Evolutionary conservation across 2,329 filamentous ascomycete genomes (phyloP).

Genomic region (Ophiostoma tasmaniense): DNA sequence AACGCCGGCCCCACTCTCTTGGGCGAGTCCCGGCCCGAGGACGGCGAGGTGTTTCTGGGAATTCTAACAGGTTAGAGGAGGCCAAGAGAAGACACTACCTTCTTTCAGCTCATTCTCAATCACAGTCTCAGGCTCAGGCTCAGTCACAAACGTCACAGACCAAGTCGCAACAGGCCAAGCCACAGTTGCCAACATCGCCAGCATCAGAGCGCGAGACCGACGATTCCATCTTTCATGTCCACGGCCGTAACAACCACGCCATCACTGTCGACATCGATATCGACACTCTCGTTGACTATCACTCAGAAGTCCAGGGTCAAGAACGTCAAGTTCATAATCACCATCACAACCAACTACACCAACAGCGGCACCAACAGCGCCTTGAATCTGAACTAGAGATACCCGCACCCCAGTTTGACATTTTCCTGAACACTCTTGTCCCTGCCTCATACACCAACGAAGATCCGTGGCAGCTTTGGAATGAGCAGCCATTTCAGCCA

Average conservation of each 20-base stretch:
- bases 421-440: not conserved
- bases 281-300: not conserved
- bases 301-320: not conserved
- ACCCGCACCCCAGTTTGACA: not conserved
- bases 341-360: not conserved
- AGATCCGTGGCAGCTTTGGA: slow-evolving; percentile 6
- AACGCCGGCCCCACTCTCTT: slow-evolving; percentile 3
- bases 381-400: not conserved
- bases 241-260: not conserved
- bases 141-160: not conserved
- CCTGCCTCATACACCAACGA: not conserved
- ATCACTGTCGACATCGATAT: not conserved
- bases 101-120: not conserved
- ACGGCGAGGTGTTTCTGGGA: not conserved
- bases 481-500: slow-evolving; percentile 18
- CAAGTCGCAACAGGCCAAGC: not conserved
- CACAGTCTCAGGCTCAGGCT: not conserved
- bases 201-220: slow-evolving; percentile 11
- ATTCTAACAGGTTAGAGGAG: not conserved
- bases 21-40: not conserved
- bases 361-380: not conserved
- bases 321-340: not conserved
- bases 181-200: slow-evolving; percentile 14
- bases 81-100: not conserved
- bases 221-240: not conserved